Base-by-base conservation (phyloP, 2,329 filamentous ascomycete species). In the Cladosporium austrohemisphaericum region DNA sequence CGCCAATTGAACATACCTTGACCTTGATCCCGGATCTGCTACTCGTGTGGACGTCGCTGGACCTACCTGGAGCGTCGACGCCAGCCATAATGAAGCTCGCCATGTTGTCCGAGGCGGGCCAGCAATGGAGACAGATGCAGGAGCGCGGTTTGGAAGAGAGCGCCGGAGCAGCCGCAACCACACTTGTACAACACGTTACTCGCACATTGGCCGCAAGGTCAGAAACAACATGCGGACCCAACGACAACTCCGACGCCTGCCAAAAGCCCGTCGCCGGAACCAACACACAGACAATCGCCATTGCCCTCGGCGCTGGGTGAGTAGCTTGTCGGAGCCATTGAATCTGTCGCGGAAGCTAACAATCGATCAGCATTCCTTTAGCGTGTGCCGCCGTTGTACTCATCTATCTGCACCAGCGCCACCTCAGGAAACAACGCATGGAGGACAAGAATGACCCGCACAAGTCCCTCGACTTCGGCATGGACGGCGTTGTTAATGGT, bases 371-470 rank as follows among this genome's bases (percentile, higher is more conserved):
- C 33, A 81, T 97, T 47, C 91, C 93, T 1, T 64, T 95, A 38
- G 73, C 83, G 23, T 72, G 79, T 53, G 84, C 86, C 16, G 65
- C 85, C 1, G 64, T 81, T 40, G 78, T 89, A 1, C 72, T 96
- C 31, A 63, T 91, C 56, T 85, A 83, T 63, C 77, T 98, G 28
- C 91, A 96, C 65, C 81, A 88, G 45, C 80, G 88, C 66, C 86
- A 89, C 61, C 71, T 87, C 31, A 81, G 79, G 65, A 89, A 82
- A 61, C 76, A 89, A 55, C 75, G 76, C 49, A 72, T 76, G 51
- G 93, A 98, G 70, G 93, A 98, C 70, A 77, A 79, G 14, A 82
- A 86, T 55, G 91, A 96, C 68, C 88, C 88, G 58, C 88, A 94
- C 69, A 91, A 86, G 64, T 93, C 89, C 1, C 78, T 97, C 64